phyloP scores from a whole-genome alignment of 1,284 basidiomycete species.

The Trametes hirsuta region DNA sequence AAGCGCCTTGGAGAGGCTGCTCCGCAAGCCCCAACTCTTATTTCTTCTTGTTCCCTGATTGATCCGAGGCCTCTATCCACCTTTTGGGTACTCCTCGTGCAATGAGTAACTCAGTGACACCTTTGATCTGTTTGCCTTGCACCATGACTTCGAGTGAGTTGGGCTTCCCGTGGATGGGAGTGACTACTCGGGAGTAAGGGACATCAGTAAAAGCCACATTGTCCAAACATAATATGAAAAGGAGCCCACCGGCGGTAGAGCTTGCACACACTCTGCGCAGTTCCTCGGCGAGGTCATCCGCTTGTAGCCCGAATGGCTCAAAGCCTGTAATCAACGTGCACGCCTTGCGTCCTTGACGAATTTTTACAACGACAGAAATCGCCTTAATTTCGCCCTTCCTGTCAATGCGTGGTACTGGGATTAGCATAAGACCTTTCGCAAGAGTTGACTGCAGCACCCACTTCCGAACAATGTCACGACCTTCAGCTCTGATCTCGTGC shows the following conservation, averaged over 20 bases:
- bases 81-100: slow-evolving; percentile 76
- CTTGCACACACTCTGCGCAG: slow-evolving; percentile 77
- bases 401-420: not conserved
- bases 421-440: not conserved
- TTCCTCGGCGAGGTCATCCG: slow-evolving; percentile 80
- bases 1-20: not conserved
- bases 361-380: slow-evolving; percentile 69
- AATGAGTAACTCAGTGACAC: slow-evolving; percentile 66
- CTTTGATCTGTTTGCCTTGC: slow-evolving; percentile 78
- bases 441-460: slow-evolving; percentile 35
- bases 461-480: slow-evolving; percentile 58
- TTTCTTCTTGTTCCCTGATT: slow-evolving; percentile 45
- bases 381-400: slow-evolving; percentile 81
- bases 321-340: slow-evolving; percentile 79
- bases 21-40: not conserved
- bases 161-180: slow-evolving; percentile 55
- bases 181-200: slow-evolving; percentile 43
- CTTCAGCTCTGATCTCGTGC: slow-evolving; percentile 61
- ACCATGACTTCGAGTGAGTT: slow-evolving; percentile 72
- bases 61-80: slow-evolving; percentile 68
- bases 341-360: slow-evolving; percentile 76
- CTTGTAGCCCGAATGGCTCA: slow-evolving; percentile 72
- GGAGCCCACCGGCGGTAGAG: slow-evolving; percentile 65
- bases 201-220: not conserved
- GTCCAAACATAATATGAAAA: not conserved